Evolutionary conservation across 176 grass and related monocot genomes (phyloP).

Genomic region (Carex kokanica): DNA sequence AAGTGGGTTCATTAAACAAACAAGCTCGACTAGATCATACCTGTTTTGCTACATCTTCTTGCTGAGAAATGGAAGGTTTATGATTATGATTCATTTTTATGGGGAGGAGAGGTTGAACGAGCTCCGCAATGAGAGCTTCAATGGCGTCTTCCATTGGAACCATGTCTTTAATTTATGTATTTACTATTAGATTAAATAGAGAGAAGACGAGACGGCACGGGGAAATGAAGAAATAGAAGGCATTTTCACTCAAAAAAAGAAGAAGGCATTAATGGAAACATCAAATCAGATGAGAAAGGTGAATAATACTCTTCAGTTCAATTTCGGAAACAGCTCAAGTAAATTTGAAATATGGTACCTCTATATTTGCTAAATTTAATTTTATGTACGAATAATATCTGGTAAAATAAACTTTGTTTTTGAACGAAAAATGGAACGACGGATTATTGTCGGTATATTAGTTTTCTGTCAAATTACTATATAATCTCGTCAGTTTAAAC

Average conservation of each 20-base stretch:
- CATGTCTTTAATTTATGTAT: not conserved
- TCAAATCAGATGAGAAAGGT: not conserved
- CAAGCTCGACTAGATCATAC: constrained; percentile 2
- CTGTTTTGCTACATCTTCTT: constrained; percentile 49
- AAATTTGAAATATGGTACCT: not conserved
- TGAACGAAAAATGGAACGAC: not conserved
- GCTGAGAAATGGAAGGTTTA: constrained; percentile 10
- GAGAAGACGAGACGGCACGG: not conserved
- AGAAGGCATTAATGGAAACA: not conserved
- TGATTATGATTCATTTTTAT: not conserved
- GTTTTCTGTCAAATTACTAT: not conserved
- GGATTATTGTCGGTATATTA: not conserved
- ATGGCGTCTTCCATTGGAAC: constrained; percentile 63
- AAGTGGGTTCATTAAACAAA: not conserved
- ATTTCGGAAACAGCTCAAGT: not conserved
- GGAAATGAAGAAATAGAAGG: not conserved
- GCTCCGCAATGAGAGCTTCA: constrained; percentile 46
- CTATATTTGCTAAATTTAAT: not conserved
- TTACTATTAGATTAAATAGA: not conserved
- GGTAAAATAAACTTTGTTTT: not conserved
- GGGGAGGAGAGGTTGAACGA: constrained; percentile 46
- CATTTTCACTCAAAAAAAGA: no score
- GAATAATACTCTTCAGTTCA: not conserved
- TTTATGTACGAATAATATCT: not conserved
- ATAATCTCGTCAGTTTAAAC: not conserved